phyloP scores from a whole-genome alignment of 2,329 filamentous ascomycete species.

The Fusarium poae region DNA sequence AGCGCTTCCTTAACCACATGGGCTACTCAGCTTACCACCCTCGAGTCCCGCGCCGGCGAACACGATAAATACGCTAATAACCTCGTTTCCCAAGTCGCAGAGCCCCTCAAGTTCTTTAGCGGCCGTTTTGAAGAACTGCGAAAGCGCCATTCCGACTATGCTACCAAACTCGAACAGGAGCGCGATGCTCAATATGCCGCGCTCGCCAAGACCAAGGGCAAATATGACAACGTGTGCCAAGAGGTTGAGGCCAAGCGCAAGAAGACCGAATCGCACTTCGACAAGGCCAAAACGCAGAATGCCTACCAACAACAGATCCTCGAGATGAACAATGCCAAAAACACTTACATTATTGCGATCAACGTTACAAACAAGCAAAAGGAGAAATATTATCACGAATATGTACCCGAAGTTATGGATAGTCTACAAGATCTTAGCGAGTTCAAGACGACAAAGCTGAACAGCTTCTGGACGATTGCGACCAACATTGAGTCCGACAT shows the following conservation, averaged over 20 bases:
- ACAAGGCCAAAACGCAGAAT: constrained; percentile 91
- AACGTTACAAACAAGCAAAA: constrained; percentile 98
- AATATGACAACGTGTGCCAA: constrained; percentile 93
- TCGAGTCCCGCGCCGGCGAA: constrained; percentile 88
- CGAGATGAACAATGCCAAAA: constrained; percentile 98
- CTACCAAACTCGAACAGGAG: constrained; percentile 89
- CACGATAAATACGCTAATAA: constrained; percentile 88
- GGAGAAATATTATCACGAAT: constrained; percentile 97
- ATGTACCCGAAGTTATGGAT: constrained; percentile 92
- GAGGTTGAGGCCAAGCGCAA: constrained; percentile 95
- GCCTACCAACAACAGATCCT: constrained; percentile 91
- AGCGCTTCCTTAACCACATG: constrained; percentile 97
- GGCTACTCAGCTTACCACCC: constrained; percentile 90
- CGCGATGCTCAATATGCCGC: constrained; percentile 86
- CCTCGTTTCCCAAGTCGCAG: constrained; percentile 83
- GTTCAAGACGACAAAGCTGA: constrained; percentile 85
- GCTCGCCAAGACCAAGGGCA: constrained; percentile 88
- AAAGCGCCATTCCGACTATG: constrained; percentile 90
- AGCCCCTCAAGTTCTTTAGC: constrained; percentile 83
- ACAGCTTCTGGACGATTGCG: constrained; percentile 86
- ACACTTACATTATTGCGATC: constrained; percentile 96
- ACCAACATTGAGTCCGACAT: constrained; percentile 84
- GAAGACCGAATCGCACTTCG: constrained; percentile 94
- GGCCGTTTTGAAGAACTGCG: constrained; percentile 89
- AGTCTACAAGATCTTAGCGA: constrained; percentile 94